Conservation (phyloP, 768 basidiomycete genomes). For the Mycena epipterygia region DNA sequence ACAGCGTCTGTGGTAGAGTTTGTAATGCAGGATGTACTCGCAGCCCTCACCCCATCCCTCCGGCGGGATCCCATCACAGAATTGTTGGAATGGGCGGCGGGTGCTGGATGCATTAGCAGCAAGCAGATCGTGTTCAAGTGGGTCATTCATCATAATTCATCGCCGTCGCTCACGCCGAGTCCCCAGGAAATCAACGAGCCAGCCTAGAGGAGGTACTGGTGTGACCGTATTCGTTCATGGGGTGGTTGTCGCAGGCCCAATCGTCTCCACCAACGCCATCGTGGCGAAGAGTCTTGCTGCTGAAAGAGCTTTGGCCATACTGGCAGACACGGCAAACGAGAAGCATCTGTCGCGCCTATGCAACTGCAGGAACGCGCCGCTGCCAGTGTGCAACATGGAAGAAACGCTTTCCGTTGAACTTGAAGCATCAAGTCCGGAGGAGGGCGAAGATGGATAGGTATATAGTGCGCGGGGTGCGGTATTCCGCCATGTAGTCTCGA, state of each 20-base stretch:
- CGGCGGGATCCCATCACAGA: constrained; percentile 81
- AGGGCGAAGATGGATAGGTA: no score
- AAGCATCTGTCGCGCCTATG: constrained; percentile 58
- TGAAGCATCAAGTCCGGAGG: no score
- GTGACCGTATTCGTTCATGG: constrained; percentile 74
- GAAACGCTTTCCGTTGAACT: no score
- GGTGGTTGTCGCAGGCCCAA: constrained; percentile 67
- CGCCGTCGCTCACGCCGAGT: neutral
- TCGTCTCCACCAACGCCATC: constrained; percentile 67
- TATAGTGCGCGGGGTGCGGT: no score
- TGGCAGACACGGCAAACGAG: constrained; percentile 62
- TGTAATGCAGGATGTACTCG: constrained; percentile 78
- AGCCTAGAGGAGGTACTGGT: constrained; percentile 48
- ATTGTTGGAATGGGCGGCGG: constrained; percentile 76
- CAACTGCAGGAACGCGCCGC: constrained; percentile 48
- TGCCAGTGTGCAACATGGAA: neutral
- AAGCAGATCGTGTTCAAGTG: constrained; percentile 35
- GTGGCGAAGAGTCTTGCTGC: constrained; percentile 80
- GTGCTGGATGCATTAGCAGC: constrained; percentile 67
- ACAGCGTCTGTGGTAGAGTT: constrained; percentile 71
- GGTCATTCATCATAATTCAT: neutral
- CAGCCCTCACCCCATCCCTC: constrained; percentile 68
- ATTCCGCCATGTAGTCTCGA: no score
- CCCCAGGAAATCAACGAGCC: constrained; percentile 31
- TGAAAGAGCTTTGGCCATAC: constrained; percentile 68